Conservation (phyloP, 2,329 filamentous ascomycete genomes). For the Sphaerostilbella broomeana region DNA sequence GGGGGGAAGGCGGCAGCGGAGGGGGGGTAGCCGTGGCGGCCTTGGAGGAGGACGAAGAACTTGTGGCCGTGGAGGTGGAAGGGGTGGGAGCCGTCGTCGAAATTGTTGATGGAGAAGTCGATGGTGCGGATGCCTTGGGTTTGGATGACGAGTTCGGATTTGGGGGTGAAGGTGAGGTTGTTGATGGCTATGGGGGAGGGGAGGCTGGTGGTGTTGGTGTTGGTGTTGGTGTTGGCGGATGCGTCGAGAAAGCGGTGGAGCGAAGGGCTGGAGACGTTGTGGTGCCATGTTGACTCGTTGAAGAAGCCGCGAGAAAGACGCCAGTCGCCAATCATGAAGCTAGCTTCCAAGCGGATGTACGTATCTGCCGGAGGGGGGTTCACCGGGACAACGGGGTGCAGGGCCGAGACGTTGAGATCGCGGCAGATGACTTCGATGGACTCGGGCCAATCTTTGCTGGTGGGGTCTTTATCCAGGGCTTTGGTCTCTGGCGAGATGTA, state of each 20-base stretch:
- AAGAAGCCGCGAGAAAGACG: slow-evolving; percentile 48
- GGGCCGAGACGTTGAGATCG: slow-evolving; percentile 45
- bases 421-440: slow-evolving; percentile 42
- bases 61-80: slow-evolving; percentile 55
- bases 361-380: slow-evolving; percentile 33
- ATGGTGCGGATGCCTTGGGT: slow-evolving; percentile 45
- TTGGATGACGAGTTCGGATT: slow-evolving; percentile 39
- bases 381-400: slow-evolving; percentile 33
- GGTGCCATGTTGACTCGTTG: slow-evolving; percentile 44
- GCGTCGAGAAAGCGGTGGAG: slow-evolving; percentile 30
- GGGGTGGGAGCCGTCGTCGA: slow-evolving; percentile 42
- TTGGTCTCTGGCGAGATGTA: slow-evolving; percentile 16
- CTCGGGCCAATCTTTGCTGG: slow-evolving; percentile 44
- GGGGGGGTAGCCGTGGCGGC: slow-evolving; percentile 30
- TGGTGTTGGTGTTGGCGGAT: slow-evolving; percentile 11
- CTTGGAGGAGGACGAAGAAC: slow-evolving; percentile 41
- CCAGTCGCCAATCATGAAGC: slow-evolving; percentile 50
- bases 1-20: slow-evolving; percentile 17
- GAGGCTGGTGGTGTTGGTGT: slow-evolving; percentile 12
- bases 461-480: slow-evolving; percentile 16
- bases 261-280: slow-evolving; percentile 29
- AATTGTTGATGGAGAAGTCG: slow-evolving; percentile 53
- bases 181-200: slow-evolving; percentile 23
- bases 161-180: slow-evolving; percentile 22
- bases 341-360: slow-evolving; percentile 41